A percentile compares a stretch with the other conserved stretches of the same genome.
phyloP scores from a whole-genome alignment of 2,329 filamentous ascomycete genomes.

The Colletotrichum lini region DNA sequence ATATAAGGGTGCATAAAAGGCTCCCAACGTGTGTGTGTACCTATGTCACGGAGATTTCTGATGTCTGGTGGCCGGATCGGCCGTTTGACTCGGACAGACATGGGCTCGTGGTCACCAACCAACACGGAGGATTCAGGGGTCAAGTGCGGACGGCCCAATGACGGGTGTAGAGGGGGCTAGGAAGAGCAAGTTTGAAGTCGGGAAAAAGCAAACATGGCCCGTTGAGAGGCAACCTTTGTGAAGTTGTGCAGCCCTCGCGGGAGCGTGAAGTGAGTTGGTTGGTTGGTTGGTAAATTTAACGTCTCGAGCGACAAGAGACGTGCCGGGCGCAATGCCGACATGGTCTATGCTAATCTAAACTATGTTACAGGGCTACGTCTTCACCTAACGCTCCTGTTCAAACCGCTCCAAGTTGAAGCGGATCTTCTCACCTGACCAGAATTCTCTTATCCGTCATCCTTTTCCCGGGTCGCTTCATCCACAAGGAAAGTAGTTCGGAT shows the following conservation, averaged over 20 bases:
- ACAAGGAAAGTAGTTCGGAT: no score
- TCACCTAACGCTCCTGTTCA: no score
- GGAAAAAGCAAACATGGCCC: slow-evolving; percentile 33
- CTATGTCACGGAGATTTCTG: not conserved
- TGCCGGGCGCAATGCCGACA: no score
- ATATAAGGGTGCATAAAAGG: not conserved
- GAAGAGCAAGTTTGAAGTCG: slow-evolving; percentile 27
- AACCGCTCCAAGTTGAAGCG: no score
- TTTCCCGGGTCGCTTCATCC: no score
- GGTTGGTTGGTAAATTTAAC: no score
- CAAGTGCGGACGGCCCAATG: slow-evolving; percentile 11
- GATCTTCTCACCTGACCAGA: no score
- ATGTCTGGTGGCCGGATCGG: not conserved
- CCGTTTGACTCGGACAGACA: slow-evolving; percentile 12
- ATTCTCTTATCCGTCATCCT: no score
- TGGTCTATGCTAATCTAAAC: no score
- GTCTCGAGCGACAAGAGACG: no score
- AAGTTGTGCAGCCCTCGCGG: no score
- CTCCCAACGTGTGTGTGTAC: not conserved
- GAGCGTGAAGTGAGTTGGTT: not conserved
- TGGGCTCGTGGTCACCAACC: not conserved
- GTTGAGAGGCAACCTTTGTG: not conserved
- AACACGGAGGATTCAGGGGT: not conserved
- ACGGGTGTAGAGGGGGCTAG: not conserved
- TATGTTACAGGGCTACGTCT: no score